Conservation (phyloP, 345 rosid species). For the Citrus hindsii region DNA sequence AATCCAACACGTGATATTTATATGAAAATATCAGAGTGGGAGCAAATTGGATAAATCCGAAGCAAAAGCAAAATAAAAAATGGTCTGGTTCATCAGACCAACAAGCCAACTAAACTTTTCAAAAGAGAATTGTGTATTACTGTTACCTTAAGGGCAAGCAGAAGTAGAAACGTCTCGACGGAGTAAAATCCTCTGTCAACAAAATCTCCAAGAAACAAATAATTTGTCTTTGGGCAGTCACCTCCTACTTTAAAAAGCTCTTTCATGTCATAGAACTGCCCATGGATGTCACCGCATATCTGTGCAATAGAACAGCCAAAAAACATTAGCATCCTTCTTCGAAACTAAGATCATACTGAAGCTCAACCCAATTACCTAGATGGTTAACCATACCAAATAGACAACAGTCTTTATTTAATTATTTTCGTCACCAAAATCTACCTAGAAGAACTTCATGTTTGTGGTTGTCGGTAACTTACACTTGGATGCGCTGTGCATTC, state of each 20-base stretch:
- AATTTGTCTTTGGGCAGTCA: slow-evolving; percentile 95
- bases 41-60: not conserved
- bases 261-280: slow-evolving; percentile 96
- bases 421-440: not conserved
- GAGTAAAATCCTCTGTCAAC: slow-evolving; percentile 97
- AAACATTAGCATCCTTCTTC: slow-evolving; percentile 1
- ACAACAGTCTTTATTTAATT: not conserved
- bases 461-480: not conserved
- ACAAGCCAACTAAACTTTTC: not conserved
- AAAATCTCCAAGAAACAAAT: slow-evolving; percentile 96
- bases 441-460: not conserved
- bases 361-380: not conserved
- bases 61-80: not conserved
- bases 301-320: slow-evolving; percentile 16
- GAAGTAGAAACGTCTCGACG: slow-evolving; percentile 93
- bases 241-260: slow-evolving; percentile 97
- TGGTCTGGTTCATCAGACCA: not conserved
- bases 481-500: not conserved
- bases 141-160: slow-evolving; percentile 90
- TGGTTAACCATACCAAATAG: not conserved
- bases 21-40: not conserved
- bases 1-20: not conserved
- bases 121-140: not conserved
- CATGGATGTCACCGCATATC: slow-evolving; percentile 99
- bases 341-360: not conserved